phyloP scores from a whole-genome alignment of 768 basidiomycete genomes.

The Boletus rubescentipes region DNA sequence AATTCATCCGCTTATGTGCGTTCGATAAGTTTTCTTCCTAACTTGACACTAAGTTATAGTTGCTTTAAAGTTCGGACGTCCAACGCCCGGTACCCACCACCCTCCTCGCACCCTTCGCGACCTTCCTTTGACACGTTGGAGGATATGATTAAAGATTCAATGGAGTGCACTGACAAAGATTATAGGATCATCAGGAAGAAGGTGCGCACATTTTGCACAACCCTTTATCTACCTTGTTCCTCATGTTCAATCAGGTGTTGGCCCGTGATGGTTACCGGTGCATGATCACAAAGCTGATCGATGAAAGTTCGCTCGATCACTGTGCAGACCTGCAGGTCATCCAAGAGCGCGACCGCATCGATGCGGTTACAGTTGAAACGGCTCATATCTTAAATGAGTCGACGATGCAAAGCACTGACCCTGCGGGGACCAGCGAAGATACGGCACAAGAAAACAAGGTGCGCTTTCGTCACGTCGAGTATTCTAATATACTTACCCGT shows the following conservation, averaged over 20 bases:
- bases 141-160: background rate
- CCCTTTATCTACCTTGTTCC: no score
- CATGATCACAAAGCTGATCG: background rate
- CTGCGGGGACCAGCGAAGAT: no score
- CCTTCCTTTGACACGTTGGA: background rate
- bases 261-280: background rate
- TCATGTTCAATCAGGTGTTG: background rate
- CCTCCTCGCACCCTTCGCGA: background rate
- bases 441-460: no score
- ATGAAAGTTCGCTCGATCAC: rapidly evolving
- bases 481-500: no score
- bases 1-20: background rate
- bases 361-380: background rate
- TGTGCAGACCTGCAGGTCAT: background rate
- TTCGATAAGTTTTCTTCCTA: background rate
- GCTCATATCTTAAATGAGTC: background rate
- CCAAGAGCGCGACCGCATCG: no score
- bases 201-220: background rate
- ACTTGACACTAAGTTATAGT: background rate
- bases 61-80: background rate
- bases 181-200: background rate
- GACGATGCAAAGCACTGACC: background rate
- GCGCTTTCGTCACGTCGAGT: no score
- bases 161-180: no score
- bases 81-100: background rate